Base-by-base conservation (phyloP, 257 asterid genomes). In the Misopates orontium region DNA sequence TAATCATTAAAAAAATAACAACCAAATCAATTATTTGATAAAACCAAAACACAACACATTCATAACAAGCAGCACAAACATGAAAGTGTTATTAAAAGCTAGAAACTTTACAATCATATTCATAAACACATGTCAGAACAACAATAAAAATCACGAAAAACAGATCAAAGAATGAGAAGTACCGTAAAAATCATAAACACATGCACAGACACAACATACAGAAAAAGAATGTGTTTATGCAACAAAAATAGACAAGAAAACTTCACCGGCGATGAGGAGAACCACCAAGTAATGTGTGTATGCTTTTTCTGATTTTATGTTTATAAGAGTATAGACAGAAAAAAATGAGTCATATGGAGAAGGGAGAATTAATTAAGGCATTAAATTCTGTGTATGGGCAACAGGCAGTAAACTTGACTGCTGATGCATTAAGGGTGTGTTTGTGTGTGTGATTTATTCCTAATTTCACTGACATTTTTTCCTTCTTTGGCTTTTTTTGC, bases 41-140 rank as follows among this genome's bases (percentile, higher is more conserved):
- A 36, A 36, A 36, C 6, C 11, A 3, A 5, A 36, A 36, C 42
- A 36, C 42, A n/a, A 36, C 42, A 36, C 42, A n/a, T 36, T 39
- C 72, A 36, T n/a, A 55, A 25, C 60, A 68, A 68, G 63, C 39
- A 68, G 23, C 61, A 60, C 66, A 68, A 68, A 23, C 19, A 42
- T 1, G n/a, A 52, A 39, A 32, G 8, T n/a, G 23, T 9, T 7
- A 59, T 6, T 24, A 51, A 69, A 80, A 70, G 63, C 64, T 57
- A 41, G 64, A 56, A 73, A 52, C 49, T 63, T 70, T 21, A 67
- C 22, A 52, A 52, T 57, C 75, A 64, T 9, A 62, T 24, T 23
- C 67, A 61, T 56, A 77, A 66, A 64, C 77, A 71, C 73, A 73
- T 53, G 48, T 32, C 67, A 62, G 17, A 64, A 72, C 25, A 69